A percentile compares a stretch with the other conserved stretches of the same genome.
These are phyloP conservation scores for Dioscorea alata DNA, from an alignment of 106 monocot genomes.

Conservation along the genomic window DNA sequence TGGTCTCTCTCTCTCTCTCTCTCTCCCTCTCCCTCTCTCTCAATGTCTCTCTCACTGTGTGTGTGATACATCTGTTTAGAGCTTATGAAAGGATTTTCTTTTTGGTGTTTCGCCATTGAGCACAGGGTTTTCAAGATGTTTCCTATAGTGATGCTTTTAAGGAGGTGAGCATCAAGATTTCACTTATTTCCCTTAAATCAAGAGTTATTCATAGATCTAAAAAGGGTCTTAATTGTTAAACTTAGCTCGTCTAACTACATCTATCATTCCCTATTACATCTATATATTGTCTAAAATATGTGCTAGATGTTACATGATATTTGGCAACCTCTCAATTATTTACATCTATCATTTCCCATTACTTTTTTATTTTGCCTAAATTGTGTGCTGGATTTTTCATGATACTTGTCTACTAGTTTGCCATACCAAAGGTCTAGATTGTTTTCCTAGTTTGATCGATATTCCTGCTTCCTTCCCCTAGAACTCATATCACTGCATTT, in stretches of 20 bases:
- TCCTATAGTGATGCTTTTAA: constrained; percentile 73
- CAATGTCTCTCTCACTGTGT: background rate
- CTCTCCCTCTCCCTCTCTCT: background rate
- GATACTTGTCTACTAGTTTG: background rate
- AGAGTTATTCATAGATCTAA: background rate
- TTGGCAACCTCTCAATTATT: background rate
- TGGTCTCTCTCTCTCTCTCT: constrained; percentile 37
- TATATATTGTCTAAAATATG: background rate
- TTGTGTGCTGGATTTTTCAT: background rate
- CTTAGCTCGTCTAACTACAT: background rate
- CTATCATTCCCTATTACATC: background rate
- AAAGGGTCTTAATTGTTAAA: background rate
- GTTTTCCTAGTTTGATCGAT: background rate
- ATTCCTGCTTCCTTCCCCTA: background rate
- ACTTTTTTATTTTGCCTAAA: background rate
- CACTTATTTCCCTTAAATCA: background rate
- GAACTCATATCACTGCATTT: background rate
- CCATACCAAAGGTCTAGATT: background rate
- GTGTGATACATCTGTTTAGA: background rate
- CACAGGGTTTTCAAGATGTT: constrained; percentile 69
- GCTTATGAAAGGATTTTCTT: background rate
- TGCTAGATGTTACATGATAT: background rate
- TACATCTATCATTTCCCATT: background rate
- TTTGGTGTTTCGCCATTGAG: constrained; percentile 3
- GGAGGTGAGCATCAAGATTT: constrained; percentile 39